A percentile compares a stretch with the other conserved stretches of the same genome.
These are phyloP conservation scores for Lipomyces sp. DNA, from an alignment of 805 yeast species.

Conservation along the genomic window DNA sequence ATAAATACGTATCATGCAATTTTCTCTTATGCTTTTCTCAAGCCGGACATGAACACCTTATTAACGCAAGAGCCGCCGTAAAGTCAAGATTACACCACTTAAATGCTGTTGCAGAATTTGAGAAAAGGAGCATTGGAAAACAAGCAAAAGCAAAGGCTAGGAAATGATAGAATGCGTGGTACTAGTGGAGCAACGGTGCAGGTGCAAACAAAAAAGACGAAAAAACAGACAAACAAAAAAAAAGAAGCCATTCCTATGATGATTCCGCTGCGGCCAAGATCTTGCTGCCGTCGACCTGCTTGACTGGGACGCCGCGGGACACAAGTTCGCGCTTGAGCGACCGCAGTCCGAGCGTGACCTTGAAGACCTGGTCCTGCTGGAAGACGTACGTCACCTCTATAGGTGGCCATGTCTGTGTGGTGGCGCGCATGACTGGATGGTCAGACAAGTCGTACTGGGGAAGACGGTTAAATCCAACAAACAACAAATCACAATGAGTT, in stretches of 20 bases:
- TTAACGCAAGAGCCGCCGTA: no score
- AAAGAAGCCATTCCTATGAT: neutral
- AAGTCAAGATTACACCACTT: no score
- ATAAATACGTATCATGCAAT: neutral
- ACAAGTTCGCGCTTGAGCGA: conserved; percentile 20
- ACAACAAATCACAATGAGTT: neutral
- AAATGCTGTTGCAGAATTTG: no score
- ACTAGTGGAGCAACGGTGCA: no score
- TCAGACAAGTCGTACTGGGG: conserved; percentile 15
- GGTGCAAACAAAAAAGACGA: no score
- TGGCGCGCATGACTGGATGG: conserved; percentile 18
- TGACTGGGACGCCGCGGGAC: conserved; percentile 4
- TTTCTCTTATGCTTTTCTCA: neutral
- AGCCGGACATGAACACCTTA: no score
- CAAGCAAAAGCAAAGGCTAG: no score
- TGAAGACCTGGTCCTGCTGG: conserved; percentile 15
- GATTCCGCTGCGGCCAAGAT: conserved; percentile 8
- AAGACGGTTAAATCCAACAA: neutral
- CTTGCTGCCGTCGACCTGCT: conserved; percentile 17
- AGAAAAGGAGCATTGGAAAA: no score
- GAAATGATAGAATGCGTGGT: no score
- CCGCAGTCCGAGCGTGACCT: conserved; percentile 22
- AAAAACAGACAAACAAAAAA: no score
- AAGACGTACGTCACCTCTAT: conserved; percentile 19
- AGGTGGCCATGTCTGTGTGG: conserved; percentile 20